phyloP scores from a whole-genome alignment of 2,329 filamentous ascomycete species.

The Colletotrichum orchidophilum region DNA sequence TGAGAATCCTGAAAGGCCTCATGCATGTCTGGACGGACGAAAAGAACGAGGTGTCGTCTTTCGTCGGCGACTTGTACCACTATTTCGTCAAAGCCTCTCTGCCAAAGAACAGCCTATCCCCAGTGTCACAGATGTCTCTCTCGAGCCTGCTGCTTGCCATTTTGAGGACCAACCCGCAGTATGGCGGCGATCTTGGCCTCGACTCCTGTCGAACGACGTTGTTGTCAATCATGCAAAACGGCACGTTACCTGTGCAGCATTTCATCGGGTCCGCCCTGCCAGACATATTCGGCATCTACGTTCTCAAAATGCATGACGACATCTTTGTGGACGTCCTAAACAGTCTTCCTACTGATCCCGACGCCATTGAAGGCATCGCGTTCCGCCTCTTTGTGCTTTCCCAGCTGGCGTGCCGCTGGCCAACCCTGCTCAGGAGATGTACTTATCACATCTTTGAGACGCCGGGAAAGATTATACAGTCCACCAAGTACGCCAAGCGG shows the following conservation, averaged over 20 bases:
- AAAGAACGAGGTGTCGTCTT: constrained; percentile 67
- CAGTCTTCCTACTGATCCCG: constrained; percentile 77
- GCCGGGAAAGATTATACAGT: constrained; percentile 74
- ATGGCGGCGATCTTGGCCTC: constrained; percentile 67
- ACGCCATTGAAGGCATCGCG: constrained; percentile 83
- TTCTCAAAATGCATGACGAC: constrained; percentile 84
- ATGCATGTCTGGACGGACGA: constrained; percentile 70
- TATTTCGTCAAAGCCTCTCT: constrained; percentile 78
- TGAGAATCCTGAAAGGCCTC: constrained; percentile 74
- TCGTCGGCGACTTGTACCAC: constrained; percentile 79
- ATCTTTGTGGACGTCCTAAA: constrained; percentile 87
- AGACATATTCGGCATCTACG: constrained; percentile 80
- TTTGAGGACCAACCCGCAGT: constrained; percentile 72
- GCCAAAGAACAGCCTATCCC: constrained; percentile 74
- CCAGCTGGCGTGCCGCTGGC: constrained; percentile 82
- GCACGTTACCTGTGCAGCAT: constrained; percentile 78
- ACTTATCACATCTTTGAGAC: constrained; percentile 96
- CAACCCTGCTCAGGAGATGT: constrained; percentile 84
- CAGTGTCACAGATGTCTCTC: constrained; percentile 73
- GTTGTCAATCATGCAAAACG: constrained; percentile 74
- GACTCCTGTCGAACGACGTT: constrained; percentile 75
- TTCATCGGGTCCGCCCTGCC: constrained; percentile 76
- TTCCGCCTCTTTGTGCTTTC: constrained; percentile 81
- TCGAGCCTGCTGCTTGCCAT: constrained; percentile 76
- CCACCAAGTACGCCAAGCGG: constrained; percentile 74